Evolutionary conservation across 805 yeast species (phyloP).

Genomic region (Sugiyamaella marilandica): DNA sequence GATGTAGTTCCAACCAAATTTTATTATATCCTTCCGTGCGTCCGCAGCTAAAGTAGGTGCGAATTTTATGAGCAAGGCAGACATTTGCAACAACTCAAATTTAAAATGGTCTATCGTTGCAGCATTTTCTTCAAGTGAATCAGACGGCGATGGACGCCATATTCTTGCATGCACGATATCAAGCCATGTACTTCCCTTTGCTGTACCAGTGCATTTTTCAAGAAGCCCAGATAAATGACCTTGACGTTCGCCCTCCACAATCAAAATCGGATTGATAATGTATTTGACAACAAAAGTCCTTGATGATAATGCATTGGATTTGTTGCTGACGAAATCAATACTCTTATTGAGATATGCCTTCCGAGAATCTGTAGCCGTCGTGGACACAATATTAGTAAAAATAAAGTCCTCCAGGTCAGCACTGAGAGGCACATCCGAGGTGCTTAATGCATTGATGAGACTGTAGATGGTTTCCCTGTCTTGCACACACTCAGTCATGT

Average conservation of each 20-base stretch:
- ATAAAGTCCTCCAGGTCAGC: conserved; percentile 52
- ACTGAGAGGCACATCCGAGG: conserved; percentile 41
- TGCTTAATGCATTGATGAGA: conserved; percentile 41
- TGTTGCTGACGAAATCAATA: conserved; percentile 46
- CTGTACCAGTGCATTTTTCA: conserved; percentile 29
- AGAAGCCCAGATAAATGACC: conserved; percentile 48
- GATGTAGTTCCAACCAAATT: conserved; percentile 91
- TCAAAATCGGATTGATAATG: conserved; percentile 60
- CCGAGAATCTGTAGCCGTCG: conserved; percentile 44
- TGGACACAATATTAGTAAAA: conserved; percentile 49
- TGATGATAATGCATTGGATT: conserved; percentile 44
- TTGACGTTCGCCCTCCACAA: conserved; percentile 51
- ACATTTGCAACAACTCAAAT: conserved; percentile 72
- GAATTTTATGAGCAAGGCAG: conserved; percentile 68
- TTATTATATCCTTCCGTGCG: conserved; percentile 76
- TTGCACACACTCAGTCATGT: conserved; percentile 30
- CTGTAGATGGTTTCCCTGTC: conserved; percentile 33
- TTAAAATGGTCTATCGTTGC: conserved; percentile 72
- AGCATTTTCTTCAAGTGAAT: conserved; percentile 40
- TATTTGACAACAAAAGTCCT: conserved; percentile 58
- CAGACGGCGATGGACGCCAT: conserved; percentile 55
- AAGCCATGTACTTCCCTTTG: conserved; percentile 50
- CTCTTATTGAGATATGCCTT: conserved; percentile 49
- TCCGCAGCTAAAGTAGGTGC: conserved; percentile 57
- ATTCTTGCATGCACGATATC: conserved; percentile 54